Conservation (phyloP, 306 rosid species). For the Fagus sylvatica region DNA sequence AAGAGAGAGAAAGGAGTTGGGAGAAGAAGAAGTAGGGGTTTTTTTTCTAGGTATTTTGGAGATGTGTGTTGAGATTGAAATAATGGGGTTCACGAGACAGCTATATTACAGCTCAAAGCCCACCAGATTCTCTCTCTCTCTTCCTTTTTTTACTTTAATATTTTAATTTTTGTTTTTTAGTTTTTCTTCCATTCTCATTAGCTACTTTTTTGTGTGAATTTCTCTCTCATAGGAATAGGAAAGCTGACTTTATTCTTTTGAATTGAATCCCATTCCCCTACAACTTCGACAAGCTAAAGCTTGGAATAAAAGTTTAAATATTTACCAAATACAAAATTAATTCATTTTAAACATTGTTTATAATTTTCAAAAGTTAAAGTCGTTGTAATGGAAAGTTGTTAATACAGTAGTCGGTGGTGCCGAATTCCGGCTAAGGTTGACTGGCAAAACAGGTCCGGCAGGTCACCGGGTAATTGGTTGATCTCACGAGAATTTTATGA, state of each 20-base stretch:
- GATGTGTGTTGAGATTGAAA: constrained; percentile 44
- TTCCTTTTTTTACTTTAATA: background rate
- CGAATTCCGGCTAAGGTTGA: constrained; percentile 30
- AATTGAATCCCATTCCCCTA: constrained; percentile 20
- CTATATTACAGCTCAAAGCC: constrained; percentile 93
- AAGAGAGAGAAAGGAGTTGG: constrained; percentile 2
- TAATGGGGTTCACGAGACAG: constrained; percentile 66
- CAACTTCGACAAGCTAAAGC: constrained; percentile 16
- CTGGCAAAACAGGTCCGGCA: constrained; percentile 16
- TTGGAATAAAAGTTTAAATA: constrained; percentile 30
- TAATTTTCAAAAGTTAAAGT: constrained; percentile 9
- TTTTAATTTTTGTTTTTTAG: background rate
- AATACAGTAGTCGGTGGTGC: constrained; percentile 31
- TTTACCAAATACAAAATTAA: background rate
- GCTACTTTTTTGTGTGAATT: background rate
- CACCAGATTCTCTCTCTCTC: constrained; percentile 52
- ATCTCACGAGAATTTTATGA: constrained; percentile 31
- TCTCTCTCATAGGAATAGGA: background rate
- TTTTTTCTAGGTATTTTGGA: constrained; percentile 66
- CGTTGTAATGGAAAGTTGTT: constrained; percentile 1
- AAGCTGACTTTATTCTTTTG: constrained; percentile 7
- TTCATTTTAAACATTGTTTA: background rate
- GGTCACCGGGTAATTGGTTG: constrained; percentile 11
- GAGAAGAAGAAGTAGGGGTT: background rate
- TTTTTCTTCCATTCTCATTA: background rate